These are phyloP conservation scores for Discostella stelligeroides DNA, from an alignment of 108 stramenopile species.

Conservation along the genomic window DNA sequence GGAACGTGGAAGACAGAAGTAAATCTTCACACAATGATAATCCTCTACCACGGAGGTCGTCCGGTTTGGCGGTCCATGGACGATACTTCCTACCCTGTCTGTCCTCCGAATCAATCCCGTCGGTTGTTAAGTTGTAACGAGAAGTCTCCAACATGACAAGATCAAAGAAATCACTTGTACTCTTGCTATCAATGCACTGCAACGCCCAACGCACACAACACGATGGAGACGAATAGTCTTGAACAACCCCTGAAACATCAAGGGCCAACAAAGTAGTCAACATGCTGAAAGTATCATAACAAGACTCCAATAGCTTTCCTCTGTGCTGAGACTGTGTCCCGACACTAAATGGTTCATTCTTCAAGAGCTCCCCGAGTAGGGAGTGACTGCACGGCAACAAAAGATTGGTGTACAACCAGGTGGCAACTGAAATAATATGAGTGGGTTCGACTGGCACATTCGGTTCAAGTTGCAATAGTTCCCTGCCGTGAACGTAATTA, in stretches of 20 bases:
- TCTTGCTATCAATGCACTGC: constrained; percentile 9
- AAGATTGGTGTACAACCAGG: constrained; percentile 15
- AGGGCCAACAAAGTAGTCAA: constrained; percentile 28
- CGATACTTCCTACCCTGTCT: neutral
- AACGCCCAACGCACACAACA: neutral
- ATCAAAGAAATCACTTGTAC: constrained; percentile 11
- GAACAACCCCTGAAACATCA: neutral
- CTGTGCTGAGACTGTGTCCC: neutral
- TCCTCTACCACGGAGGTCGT: neutral
- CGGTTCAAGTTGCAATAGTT: neutral
- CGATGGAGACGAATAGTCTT: constrained; percentile 2
- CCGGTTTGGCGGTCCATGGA: neutral
- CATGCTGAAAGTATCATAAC: constrained; percentile 14
- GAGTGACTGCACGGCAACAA: constrained; percentile 17
- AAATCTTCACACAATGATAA: constrained; percentile 29
- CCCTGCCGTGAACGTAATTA: neutral
- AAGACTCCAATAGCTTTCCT: constrained; percentile 7
- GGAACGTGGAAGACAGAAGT: constrained; percentile 14
- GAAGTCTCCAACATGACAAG: neutral
- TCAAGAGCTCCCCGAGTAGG: constrained; percentile 9
- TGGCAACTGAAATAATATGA: constrained; percentile 20
- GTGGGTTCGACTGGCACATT: neutral
- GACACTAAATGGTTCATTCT: constrained; percentile 2
- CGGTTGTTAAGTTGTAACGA: neutral
- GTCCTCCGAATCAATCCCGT: neutral